Conservation (phyloP, 176 grass and related monocot species). For the Areca catechu region DNA sequence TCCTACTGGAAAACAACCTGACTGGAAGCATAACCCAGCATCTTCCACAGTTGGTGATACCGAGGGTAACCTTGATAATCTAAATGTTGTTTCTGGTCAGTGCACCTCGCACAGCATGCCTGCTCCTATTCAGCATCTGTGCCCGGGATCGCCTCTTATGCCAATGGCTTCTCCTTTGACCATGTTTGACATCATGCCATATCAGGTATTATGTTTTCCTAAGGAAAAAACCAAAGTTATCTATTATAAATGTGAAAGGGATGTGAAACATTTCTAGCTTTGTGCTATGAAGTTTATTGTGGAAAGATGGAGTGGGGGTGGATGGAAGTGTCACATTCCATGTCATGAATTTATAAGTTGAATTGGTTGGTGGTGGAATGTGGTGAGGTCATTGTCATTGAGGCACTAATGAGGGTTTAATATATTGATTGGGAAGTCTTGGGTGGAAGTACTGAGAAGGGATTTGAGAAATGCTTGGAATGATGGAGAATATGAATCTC, state of each 20-base stretch:
- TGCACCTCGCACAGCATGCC: constrained; percentile 40
- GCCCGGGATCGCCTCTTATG: constrained; percentile 69
- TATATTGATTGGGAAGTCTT: too few relatives aligned
- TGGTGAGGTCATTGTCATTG: too few relatives aligned
- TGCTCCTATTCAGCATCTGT: constrained; percentile 58
- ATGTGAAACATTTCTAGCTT: too few relatives aligned
- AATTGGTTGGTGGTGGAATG: too few relatives aligned
- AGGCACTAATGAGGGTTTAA: too few relatives aligned
- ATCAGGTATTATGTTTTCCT: constrained; percentile 73
- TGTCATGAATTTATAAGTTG: too few relatives aligned
- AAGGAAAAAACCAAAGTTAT: background rate
- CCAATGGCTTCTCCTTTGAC: constrained; percentile 63
- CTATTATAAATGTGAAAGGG: background rate
- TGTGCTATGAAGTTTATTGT: too few relatives aligned
- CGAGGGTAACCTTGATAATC: constrained; percentile 51
- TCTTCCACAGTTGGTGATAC: constrained; percentile 41
- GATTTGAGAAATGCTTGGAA: too few relatives aligned
- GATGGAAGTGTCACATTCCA: too few relatives aligned
- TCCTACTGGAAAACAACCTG: constrained; percentile 75
- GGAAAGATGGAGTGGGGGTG: too few relatives aligned
- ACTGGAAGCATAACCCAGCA: constrained; percentile 73
- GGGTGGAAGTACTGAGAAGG: too few relatives aligned
- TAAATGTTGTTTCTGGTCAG: constrained; percentile 55
- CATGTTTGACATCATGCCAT: constrained; percentile 91
- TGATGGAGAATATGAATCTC: too few relatives aligned